Percentiles rank a stretch among this genome's conserved stretches.
These are phyloP conservation scores for Pythium aristosporum DNA, from an alignment of 352 stramenopile genomes.

Conservation along the genomic window DNA sequence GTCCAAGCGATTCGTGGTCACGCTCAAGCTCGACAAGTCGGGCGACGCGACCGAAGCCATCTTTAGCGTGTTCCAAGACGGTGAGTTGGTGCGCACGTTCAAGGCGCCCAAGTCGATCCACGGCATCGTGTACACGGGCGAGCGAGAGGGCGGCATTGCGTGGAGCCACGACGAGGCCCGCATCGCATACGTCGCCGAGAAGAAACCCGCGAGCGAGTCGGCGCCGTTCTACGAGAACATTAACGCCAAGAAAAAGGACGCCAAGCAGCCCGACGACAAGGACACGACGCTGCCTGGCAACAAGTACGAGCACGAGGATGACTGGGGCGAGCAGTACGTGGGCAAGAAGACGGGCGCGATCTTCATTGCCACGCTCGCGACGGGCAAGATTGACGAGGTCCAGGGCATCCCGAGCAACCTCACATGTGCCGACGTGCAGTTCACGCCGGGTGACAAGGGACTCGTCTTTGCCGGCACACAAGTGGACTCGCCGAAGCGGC, in stretches of 20 bases:
- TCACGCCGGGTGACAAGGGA: constrained; percentile 51
- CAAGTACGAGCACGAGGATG: constrained; percentile 74
- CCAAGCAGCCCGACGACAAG: constrained; percentile 25
- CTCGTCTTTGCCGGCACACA: constrained; percentile 69
- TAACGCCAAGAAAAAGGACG: constrained; percentile 36
- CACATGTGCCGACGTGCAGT: constrained; percentile 66
- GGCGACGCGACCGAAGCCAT: constrained; percentile 36
- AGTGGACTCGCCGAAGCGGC: constrained; percentile 49
- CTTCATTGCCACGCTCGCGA: constrained; percentile 64
- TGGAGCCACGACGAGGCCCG: constrained; percentile 76
- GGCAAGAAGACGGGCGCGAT: constrained; percentile 68
- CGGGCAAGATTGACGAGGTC: constrained; percentile 62
- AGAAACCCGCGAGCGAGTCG: constrained; percentile 51
- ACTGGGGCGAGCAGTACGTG: constrained; percentile 87
- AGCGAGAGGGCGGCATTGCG: constrained; percentile 65
- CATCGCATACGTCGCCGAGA: constrained; percentile 79
- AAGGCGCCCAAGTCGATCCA: constrained; percentile 72
- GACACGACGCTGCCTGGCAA: constrained; percentile 28
- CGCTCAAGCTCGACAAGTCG: constrained; percentile 53
- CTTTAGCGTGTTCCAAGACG: constrained; percentile 54
- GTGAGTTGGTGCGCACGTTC: constrained; percentile 45
- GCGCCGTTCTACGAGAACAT: constrained; percentile 58
- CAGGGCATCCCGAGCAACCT: constrained; percentile 53
- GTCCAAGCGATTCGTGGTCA: constrained; percentile 47
- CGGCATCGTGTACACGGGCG: constrained; percentile 63